phyloP scores from a whole-genome alignment of 2,329 filamentous ascomycete species.

The Pestalotiopsis sp. region DNA sequence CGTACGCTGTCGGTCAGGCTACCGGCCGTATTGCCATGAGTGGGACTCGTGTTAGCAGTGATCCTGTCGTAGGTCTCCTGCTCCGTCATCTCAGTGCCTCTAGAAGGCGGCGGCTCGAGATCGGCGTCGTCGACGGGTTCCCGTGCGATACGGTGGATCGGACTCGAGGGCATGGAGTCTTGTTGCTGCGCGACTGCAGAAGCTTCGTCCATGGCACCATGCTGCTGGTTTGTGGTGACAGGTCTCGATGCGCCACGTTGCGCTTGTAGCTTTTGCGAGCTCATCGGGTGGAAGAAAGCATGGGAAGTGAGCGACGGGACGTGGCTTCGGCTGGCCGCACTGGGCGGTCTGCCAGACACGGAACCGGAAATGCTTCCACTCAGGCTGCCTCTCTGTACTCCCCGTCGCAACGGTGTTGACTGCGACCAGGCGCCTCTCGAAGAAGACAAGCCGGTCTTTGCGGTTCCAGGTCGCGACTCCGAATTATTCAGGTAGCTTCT shows the following conservation, averaged over 20 bases:
- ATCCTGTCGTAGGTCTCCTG: conserved; percentile 68
- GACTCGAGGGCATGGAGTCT: conserved; percentile 40
- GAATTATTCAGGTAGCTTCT: conserved; percentile 37
- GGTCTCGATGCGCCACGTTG: conserved; percentile 67
- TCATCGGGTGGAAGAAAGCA: conserved; percentile 96
- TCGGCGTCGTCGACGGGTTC: conserved; percentile 43
- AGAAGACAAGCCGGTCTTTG: conserved; percentile 51
- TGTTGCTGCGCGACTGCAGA: conserved; percentile 55
- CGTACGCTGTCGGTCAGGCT: conserved; percentile 77
- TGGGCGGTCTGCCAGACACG: conserved; percentile 49
- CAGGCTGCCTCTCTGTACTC: conserved; percentile 42
- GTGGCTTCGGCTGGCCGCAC: conserved; percentile 77
- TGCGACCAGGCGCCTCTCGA: conserved; percentile 53
- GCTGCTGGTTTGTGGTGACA: conserved; percentile 39
- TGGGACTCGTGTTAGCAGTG: conserved; percentile 75
- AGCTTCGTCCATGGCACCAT: conserved; percentile 29
- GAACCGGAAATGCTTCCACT: conserved; percentile 41
- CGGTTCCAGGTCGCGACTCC: conserved; percentile 57
- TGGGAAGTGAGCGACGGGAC: conserved; percentile 86
- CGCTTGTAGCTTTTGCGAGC: conserved; percentile 88
- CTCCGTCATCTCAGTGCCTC: conserved; percentile 80
- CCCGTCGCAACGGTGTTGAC: conserved; percentile 55
- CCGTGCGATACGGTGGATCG: conserved; percentile 32
- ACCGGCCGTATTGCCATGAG: conserved; percentile 54
- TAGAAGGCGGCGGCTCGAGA: conserved; percentile 64